phyloP scores from a whole-genome alignment of 2,329 filamentous ascomycete species.

The Monilinia laxa region DNA sequence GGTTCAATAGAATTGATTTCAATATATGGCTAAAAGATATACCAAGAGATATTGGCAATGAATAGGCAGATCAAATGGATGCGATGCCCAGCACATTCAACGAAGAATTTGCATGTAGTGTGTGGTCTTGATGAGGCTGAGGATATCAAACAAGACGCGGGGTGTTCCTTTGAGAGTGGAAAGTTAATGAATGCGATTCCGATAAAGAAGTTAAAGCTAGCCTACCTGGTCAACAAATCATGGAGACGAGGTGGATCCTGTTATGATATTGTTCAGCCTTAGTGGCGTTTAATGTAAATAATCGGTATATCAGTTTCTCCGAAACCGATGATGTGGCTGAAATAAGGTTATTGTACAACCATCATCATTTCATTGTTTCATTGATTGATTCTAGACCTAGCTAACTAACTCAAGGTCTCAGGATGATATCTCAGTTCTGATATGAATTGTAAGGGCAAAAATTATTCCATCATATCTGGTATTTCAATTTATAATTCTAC shows the following conservation, averaged over 20 bases:
- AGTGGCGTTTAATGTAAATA: not conserved
- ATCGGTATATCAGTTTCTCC: not conserved
- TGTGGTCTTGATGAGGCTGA: slow-evolving; percentile 10
- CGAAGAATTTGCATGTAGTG: not conserved
- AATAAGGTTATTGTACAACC: not conserved
- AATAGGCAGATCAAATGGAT: not conserved
- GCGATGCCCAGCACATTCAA: slow-evolving; percentile 6
- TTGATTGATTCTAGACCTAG: slow-evolving; percentile 2
- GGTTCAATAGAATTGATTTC: slow-evolving; percentile 5
- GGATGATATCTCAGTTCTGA: not conserved
- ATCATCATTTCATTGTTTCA: not conserved
- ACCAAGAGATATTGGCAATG: not conserved
- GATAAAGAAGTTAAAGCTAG: slow-evolving; percentile 19
- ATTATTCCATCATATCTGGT: not conserved
- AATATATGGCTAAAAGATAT: not conserved
- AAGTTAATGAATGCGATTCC: slow-evolving; percentile 21
- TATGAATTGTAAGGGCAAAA: not conserved
- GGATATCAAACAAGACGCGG: slow-evolving; percentile 6
- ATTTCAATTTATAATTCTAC: not conserved
- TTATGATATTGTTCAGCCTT: slow-evolving; percentile 12
- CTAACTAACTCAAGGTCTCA: not conserved
- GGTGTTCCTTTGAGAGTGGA: slow-evolving; percentile 8
- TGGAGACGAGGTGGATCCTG: not conserved
- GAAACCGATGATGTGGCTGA: slow-evolving; percentile 14
- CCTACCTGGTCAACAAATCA: not conserved